These are phyloP conservation scores for Myriangium duriaei DNA, from an alignment of 2,329 filamentous ascomycete species.

Conservation along the genomic window DNA sequence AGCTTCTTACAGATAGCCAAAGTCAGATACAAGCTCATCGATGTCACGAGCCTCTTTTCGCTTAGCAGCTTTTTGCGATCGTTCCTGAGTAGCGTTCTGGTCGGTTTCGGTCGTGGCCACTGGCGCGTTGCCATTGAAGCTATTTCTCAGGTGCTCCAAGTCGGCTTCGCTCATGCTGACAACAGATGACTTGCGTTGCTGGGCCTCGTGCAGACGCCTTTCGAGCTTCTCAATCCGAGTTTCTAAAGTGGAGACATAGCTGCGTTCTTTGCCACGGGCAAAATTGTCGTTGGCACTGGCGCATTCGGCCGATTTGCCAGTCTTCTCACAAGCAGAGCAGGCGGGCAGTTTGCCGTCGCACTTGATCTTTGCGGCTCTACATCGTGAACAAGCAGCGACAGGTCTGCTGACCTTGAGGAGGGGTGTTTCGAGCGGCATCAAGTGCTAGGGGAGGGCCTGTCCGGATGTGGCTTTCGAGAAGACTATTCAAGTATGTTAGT, in stretches of 20 bases:
- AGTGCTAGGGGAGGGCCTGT: no score
- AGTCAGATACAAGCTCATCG: conserved; percentile 84
- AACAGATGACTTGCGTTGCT: conserved; percentile 59
- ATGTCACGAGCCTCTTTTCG: conserved; percentile 70
- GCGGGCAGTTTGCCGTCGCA: conserved; percentile 94
- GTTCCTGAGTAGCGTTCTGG: conserved; percentile 9
- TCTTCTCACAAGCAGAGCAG: conserved; percentile 89
- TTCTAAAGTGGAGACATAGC: conserved; percentile 93
- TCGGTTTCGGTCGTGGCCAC: background rate
- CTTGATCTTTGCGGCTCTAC: conserved; percentile 89
- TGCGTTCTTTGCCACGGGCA: conserved; percentile 86
- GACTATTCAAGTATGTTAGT: no score
- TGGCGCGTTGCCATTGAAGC: background rate
- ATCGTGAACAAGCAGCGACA: conserved; percentile 68
- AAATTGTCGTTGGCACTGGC: conserved; percentile 94
- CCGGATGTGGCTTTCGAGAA: no score
- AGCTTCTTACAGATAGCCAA: conserved; percentile 77
- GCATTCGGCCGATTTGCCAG: conserved; percentile 73
- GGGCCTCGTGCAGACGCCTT: conserved; percentile 53
- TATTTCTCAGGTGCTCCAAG: conserved; percentile 14
- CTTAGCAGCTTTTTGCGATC: conserved; percentile 31
- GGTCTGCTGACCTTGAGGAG: conserved; percentile 63
- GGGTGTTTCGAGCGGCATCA: conserved; percentile 43
- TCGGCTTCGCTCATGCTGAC: conserved; percentile 47
- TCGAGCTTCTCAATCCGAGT: conserved; percentile 80